Percentiles rank a stretch among this genome's conserved stretches.
Conservation (phyloP, 2,329 filamentous ascomycete species). For the Ophiocordyceps camponoti-leonardi region DNA sequence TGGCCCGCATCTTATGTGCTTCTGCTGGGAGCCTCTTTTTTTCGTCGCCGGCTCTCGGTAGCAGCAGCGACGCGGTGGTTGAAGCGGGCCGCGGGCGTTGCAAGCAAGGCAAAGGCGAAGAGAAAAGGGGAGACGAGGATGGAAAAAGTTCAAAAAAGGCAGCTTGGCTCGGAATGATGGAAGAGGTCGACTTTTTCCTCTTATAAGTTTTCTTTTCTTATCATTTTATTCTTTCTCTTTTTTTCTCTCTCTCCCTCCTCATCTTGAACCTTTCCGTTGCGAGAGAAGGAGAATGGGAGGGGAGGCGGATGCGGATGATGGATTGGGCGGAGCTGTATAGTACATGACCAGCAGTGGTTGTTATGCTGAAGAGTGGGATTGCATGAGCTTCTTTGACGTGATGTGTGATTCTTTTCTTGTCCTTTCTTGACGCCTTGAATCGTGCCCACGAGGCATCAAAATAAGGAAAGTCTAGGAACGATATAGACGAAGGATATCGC, state of each 20-base stretch:
- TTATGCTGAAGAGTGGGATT: neutral
- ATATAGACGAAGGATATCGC: too few species aligned
- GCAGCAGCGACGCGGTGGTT: neutral
- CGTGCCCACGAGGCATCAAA: too few species aligned
- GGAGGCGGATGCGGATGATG: conserved; percentile 11
- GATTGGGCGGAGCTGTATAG: conserved; percentile 14
- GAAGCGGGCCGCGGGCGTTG: conserved; percentile 4
- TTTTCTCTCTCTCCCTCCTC: neutral
- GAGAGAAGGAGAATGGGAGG: conserved; percentile 9
- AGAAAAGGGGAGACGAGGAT: conserved; percentile 5
- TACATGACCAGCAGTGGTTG: conserved; percentile 5
- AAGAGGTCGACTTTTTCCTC: too few species aligned
- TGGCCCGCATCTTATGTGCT: neutral
- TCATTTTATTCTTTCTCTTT: neutral
- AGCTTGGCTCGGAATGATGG: neutral
- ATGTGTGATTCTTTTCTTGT: neutral
- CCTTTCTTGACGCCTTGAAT: neutral
- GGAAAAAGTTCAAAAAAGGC: conserved; percentile 3
- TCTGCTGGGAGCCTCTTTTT: neutral
- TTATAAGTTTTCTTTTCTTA: too few species aligned
- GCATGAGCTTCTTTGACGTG: neutral
- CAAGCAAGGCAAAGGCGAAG: conserved; percentile 10
- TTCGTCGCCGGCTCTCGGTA: neutral
- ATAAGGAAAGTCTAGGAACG: too few species aligned
- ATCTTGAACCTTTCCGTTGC: conserved; percentile 5